phyloP scores from a whole-genome alignment of 805 yeast genomes.

The Clavispora phyllophila region DNA sequence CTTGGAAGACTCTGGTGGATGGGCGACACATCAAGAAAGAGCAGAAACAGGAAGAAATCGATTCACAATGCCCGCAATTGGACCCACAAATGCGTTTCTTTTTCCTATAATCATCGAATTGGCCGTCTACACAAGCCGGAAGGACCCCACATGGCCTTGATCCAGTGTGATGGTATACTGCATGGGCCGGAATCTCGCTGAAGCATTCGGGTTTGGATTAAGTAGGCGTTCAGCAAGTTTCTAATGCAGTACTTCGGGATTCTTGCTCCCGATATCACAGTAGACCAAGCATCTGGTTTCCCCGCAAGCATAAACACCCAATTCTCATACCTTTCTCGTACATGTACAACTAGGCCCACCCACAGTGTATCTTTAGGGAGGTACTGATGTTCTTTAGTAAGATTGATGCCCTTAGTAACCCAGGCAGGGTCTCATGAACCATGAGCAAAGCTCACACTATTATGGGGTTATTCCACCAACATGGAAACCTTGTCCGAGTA shows the following conservation, averaged over 20 bases:
- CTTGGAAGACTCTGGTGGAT: not conserved
- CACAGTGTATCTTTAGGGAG: constrained; percentile 9
- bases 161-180: not conserved
- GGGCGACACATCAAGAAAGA: not conserved
- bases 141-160: not conserved
- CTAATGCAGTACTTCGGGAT: not conserved
- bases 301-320: not conserved
- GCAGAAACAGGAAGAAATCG: not conserved
- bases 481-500: not conserved
- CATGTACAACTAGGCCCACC: not conserved
- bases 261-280: not conserved
- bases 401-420: not conserved
- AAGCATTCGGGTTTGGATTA: not conserved
- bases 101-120: not conserved
- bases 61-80: not conserved
- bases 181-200: constrained; percentile 10
- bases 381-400: constrained; percentile 7
- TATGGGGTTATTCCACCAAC: not conserved
- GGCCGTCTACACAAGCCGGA: not conserved
- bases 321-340: not conserved
- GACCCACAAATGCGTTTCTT: not conserved
- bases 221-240: not conserved
- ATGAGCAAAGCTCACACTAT: not conserved
- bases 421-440: not conserved
- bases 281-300: not conserved